Percentiles rank a stretch among this genome's conserved stretches.
Evolutionary conservation across 495 filamentous ascomycete genomes (phyloP).

Genomic region (Elaphomyces granulatus): DNA sequence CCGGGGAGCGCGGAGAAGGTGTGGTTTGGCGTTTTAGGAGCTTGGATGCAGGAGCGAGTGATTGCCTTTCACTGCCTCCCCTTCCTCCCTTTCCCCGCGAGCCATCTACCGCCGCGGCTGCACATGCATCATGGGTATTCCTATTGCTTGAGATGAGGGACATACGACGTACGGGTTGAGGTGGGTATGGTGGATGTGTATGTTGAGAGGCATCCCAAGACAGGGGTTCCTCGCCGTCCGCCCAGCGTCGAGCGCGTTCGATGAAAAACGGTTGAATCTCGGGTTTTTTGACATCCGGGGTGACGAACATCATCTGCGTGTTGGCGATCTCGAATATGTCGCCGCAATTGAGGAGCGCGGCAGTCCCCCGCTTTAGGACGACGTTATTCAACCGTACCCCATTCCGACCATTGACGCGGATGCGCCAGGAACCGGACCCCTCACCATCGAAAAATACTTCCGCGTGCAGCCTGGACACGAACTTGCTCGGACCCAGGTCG

Average conservation of each 20-base stretch:
- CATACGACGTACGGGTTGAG: slow-evolving; percentile 1
- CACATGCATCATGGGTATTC: slow-evolving; percentile 5
- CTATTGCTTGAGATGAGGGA: slow-evolving; percentile 1
- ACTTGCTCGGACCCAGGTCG: slow-evolving; percentile 85
- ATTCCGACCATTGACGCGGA: slow-evolving; percentile 79
- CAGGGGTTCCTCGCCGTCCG: slow-evolving; percentile 29
- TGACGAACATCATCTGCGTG: slow-evolving; percentile 95
- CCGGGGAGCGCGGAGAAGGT: slow-evolving; percentile 39
- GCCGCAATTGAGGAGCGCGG: slow-evolving; percentile 57
- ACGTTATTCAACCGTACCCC: slow-evolving; percentile 67
- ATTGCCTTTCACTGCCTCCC: too few relatives aligned
- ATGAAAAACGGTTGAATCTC: slow-evolving; percentile 44
- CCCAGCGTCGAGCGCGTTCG: slow-evolving; percentile 33
- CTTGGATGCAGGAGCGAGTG: slow-evolving; percentile 54
- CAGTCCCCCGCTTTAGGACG: slow-evolving; percentile 47
- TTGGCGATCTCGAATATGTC: slow-evolving; percentile 82
- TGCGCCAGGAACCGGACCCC: slow-evolving; percentile 50
- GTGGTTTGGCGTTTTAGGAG: slow-evolving; percentile 56
- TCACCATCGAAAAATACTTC: slow-evolving; percentile 66
- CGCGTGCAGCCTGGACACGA: slow-evolving; percentile 80
- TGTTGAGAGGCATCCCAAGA: slow-evolving; percentile 28
- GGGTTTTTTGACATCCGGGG: slow-evolving; percentile 48
- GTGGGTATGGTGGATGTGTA: slow-evolving; percentile 18
- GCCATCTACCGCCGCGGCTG: slow-evolving; percentile 16
- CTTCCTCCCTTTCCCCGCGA: neutral